Conservation (phyloP, 148 eudicot genomes). For the Salicornia ramosissima region DNA sequence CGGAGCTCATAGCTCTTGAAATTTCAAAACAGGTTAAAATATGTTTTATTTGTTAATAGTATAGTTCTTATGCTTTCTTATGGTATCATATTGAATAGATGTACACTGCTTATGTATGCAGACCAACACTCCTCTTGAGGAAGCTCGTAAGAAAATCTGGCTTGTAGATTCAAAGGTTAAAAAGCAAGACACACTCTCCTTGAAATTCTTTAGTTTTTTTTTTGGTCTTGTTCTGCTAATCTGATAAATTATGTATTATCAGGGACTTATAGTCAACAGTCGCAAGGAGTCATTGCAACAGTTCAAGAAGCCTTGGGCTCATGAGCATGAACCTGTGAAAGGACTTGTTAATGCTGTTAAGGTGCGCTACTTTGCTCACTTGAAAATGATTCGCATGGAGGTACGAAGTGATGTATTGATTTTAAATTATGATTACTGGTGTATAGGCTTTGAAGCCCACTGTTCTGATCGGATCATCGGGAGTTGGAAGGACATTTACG, state of each 20-base stretch:
- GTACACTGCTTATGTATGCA: slow-evolving; percentile 29
- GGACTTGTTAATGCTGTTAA: slow-evolving; percentile 75
- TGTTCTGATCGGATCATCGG: slow-evolving; percentile 91
- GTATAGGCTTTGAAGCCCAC: slow-evolving; percentile 86
- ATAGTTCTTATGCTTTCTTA: background rate
- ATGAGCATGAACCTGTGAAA: slow-evolving; percentile 78
- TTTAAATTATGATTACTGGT: slow-evolving; percentile 5
- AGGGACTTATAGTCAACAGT: slow-evolving; percentile 88
- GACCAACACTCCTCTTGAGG: slow-evolving; percentile 80
- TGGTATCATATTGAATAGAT: slow-evolving; percentile 3
- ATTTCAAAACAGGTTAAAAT: slow-evolving; percentile 88
- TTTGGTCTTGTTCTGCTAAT: background rate
- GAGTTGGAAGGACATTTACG: slow-evolving; percentile 85
- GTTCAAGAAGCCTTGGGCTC: slow-evolving; percentile 98
- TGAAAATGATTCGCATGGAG: background rate
- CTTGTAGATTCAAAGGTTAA: slow-evolving; percentile 92
- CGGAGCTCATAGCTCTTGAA: slow-evolving; percentile 94
- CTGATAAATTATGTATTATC: slow-evolving; percentile 13
- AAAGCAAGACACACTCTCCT: background rate
- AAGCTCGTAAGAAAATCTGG: slow-evolving; percentile 88
- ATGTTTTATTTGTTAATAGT: background rate
- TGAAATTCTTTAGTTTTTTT: background rate
- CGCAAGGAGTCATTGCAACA: slow-evolving; percentile 76
- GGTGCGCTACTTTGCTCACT: slow-evolving; percentile 30
- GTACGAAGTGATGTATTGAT: background rate